Conservation (phyloP, 495 filamentous ascomycete genomes). For the Penicillium coprophilum region DNA sequence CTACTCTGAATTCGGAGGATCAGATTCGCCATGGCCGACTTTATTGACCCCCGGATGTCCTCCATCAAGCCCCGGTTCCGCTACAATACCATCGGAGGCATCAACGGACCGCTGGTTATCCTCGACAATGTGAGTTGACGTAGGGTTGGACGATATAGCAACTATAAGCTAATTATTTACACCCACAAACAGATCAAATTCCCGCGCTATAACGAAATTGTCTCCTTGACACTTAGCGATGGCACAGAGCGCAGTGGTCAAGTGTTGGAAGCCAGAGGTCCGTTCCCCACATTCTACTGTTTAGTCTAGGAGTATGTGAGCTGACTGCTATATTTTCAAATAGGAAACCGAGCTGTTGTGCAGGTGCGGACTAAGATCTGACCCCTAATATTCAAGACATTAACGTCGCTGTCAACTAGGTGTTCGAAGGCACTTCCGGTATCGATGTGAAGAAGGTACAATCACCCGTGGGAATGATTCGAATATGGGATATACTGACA, state of each 20-base stretch:
- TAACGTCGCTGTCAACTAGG: conserved; percentile 52
- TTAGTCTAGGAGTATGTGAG: background rate
- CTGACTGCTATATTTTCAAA: background rate
- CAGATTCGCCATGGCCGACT: conserved; percentile 55
- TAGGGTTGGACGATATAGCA: background rate
- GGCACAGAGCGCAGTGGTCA: conserved; percentile 91
- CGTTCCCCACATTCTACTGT: conserved; percentile 15
- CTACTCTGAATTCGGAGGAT: conserved; percentile 21
- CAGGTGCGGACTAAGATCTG: conserved; percentile 55
- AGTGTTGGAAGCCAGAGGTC: conserved; percentile 95
- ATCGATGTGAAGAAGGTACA: conserved; percentile 97
- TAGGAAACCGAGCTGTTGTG: conserved; percentile 89
- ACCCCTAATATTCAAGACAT: conserved; percentile 15
- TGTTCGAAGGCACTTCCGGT: conserved; percentile 96
- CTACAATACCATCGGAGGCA: conserved; percentile 98
- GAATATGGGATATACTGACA: conserved; percentile 24
- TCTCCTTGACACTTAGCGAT: conserved; percentile 92
- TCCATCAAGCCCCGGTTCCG: conserved; percentile 79
- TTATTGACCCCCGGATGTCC: conserved; percentile 76
- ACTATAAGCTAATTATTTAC: conserved; percentile 12
- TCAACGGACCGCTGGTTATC: conserved; percentile 97
- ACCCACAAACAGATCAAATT: conserved; percentile 75
- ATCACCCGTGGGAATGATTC: background rate
- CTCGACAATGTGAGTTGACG: conserved; percentile 75
- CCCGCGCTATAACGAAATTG: conserved; percentile 96